phyloP scores from a whole-genome alignment of 805 yeast genomes.

The Nakazawaea molendinolei region DNA sequence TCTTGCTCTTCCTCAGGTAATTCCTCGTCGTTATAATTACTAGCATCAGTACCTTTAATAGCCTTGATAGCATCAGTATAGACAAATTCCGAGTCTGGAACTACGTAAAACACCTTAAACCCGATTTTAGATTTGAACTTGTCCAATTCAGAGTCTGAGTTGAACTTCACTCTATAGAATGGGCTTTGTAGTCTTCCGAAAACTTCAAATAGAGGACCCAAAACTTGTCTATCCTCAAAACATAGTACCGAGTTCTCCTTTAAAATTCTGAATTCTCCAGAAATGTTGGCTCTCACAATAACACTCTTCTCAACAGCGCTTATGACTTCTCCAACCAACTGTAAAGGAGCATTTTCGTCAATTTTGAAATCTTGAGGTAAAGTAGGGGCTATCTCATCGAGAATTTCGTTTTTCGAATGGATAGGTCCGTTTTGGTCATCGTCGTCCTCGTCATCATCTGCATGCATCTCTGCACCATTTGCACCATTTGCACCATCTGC shows the following conservation, averaged over 20 bases:
- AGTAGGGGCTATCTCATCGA: slow-evolving; percentile 59
- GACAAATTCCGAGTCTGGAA: slow-evolving; percentile 71
- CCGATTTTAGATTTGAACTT: slow-evolving; percentile 45
- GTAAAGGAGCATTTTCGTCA: slow-evolving; percentile 55
- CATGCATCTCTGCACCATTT: slow-evolving; percentile 16
- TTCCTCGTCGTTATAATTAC: slow-evolving; percentile 93
- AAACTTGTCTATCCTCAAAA: slow-evolving; percentile 56
- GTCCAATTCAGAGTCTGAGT: slow-evolving; percentile 40
- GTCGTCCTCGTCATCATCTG: slow-evolving; percentile 35
- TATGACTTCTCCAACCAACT: slow-evolving; percentile 62
- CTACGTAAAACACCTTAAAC: slow-evolving; percentile 63
- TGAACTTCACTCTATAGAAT: slow-evolving; percentile 67
- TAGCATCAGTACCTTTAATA: slow-evolving; percentile 87
- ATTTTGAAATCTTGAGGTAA: slow-evolving; percentile 64
- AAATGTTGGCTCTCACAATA: slow-evolving; percentile 60
- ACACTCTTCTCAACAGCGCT: slow-evolving; percentile 68
- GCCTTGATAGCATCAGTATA: slow-evolving; percentile 66
- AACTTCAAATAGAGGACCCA: slow-evolving; percentile 82
- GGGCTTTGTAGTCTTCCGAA: slow-evolving; percentile 87
- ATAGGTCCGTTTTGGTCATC: slow-evolving; percentile 58
- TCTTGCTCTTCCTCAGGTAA: slow-evolving; percentile 90
- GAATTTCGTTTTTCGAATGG: slow-evolving; percentile 67
- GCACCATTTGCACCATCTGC: background rate
- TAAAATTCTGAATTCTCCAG: slow-evolving; percentile 81
- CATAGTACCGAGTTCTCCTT: slow-evolving; percentile 79